A percentile compares a stretch with the other conserved stretches of the same genome.
Evolutionary conservation across 495 filamentous ascomycete genomes (phyloP).

Genomic region (Neurospora pannonica): DNA sequence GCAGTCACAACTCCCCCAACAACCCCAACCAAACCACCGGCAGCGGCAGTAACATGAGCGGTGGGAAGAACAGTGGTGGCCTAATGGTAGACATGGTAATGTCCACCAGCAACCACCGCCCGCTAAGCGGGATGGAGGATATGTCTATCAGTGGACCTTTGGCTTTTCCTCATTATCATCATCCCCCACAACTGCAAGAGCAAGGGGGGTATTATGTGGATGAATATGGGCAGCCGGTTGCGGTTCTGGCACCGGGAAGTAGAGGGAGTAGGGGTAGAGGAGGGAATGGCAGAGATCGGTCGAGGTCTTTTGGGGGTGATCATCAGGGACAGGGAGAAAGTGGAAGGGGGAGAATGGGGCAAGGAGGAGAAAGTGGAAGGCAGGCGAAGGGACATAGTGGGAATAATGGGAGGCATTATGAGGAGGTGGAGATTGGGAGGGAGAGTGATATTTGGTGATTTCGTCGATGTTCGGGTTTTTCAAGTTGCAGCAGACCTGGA

Average conservation of each 20-base stretch:
- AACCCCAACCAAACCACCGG: not conserved
- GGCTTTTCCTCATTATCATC: constrained; percentile 13
- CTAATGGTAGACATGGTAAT: not conserved
- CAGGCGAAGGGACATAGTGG: not conserved
- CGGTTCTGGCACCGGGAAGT: not conserved
- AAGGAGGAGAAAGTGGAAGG: not conserved
- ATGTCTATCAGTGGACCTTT: constrained; percentile 15
- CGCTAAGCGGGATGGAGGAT: constrained; percentile 10
- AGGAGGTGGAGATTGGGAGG: constrained; percentile 18
- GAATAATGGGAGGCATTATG: constrained; percentile 8
- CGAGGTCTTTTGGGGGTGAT: not conserved
- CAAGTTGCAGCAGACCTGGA: not conserved
- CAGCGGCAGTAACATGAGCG: not conserved
- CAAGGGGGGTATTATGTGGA: not conserved
- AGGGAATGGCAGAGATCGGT: not conserved
- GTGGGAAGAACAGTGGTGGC: not conserved
- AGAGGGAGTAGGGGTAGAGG: not conserved
- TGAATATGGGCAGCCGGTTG: constrained; percentile 3
- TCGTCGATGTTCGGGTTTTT: too few species aligned
- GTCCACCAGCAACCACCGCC: not conserved
- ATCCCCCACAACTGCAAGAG: not conserved
- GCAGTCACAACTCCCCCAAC: not conserved
- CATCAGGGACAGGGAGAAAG: not conserved
- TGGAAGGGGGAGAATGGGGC: not conserved
- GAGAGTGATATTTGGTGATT: constrained; percentile 19